Base-by-base conservation (phyloP, 2,329 filamentous ascomycete species). In the Botryotinia globosa region DNA sequence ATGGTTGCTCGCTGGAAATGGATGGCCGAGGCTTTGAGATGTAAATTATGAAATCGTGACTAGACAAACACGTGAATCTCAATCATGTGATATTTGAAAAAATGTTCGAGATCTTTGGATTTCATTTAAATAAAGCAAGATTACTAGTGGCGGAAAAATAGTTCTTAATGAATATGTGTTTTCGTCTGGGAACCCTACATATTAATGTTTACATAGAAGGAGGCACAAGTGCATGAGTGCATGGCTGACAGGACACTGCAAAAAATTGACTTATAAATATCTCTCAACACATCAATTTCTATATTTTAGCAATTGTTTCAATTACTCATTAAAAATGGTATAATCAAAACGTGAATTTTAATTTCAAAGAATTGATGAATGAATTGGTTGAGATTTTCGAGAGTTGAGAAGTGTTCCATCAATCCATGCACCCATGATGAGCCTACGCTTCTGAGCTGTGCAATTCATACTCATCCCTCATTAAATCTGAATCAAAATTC, bases 231-330 rank as follows among this genome's bases (percentile, higher is more conserved):
- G n/a, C n/a, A n/a, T n/a, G 25, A 12, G 48, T 51, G 4, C 10
- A 51, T 12, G 25, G 48, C 25, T 51, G 10, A n/a, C 10, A 9
- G 45, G 45, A 51, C 22, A 25, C 22, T 51, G 4, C 22, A 25
- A 51, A 25, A 48, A 51, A 22, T 51, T 10, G 45, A 25, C 45
- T 51, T 51, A 4, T 25, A 1, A 51, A 25, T 25, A 51, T 51
- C 10, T 25, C 10, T 51, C 6, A 10, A 51, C 1, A 12, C 6
- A 51, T 25, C 4, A 25, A 51, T 5, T 51, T 1, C 0, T 25
- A 12, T 25, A 14, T 25, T 4, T 12, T 12, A 51, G 0, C 0
- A 14, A 51, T 51, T 14, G 4, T 10, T 25, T 4, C 10, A 48
- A 25, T 48, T 9, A 25, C 25, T n/a, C n/a, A n/a, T n/a, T n/a